These are phyloP conservation scores for Neonothopanus nambi DNA, from an alignment of 1,284 basidiomycete genomes.

Conservation along the genomic window DNA sequence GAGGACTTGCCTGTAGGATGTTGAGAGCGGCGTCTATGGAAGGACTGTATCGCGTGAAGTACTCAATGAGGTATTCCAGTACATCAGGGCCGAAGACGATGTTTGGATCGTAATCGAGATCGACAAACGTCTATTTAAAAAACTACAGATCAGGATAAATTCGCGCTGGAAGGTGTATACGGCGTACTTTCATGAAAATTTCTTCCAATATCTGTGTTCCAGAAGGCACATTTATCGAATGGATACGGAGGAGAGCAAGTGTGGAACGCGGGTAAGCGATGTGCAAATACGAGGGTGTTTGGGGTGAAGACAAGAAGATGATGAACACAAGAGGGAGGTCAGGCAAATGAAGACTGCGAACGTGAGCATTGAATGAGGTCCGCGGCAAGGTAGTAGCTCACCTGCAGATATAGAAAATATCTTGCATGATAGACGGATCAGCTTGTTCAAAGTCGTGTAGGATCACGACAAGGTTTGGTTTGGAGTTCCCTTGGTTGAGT, in stretches of 20 bases:
- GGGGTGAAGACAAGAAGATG: slow-evolving; percentile 56
- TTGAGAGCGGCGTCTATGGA: slow-evolving; percentile 58
- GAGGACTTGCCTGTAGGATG: slow-evolving; percentile 54
- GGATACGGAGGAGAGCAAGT: slow-evolving; percentile 55
- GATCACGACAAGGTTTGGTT: slow-evolving; percentile 49
- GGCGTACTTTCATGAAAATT: slow-evolving; percentile 33
- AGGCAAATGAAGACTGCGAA: slow-evolving; percentile 41
- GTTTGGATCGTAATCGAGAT: slow-evolving; percentile 54
- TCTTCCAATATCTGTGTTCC: slow-evolving; percentile 48
- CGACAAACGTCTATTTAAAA: slow-evolving; percentile 65
- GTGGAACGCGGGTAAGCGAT: slow-evolving; percentile 56
- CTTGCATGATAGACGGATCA: slow-evolving; percentile 57
- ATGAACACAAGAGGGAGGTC: slow-evolving; percentile 61
- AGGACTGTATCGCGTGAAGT: slow-evolving; percentile 50
- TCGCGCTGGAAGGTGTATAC: not conserved
- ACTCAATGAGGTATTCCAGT: slow-evolving; percentile 56
- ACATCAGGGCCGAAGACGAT: slow-evolving; percentile 60
- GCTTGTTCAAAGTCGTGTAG: slow-evolving; percentile 74
- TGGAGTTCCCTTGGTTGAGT: not conserved
- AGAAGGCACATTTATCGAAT: slow-evolving; percentile 47
- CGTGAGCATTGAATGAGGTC: not conserved
- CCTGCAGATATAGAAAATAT: slow-evolving; percentile 72
- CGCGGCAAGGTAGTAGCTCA: slow-evolving; percentile 22
- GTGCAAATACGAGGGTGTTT: slow-evolving; percentile 59
- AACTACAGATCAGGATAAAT: not conserved